phyloP scores from a whole-genome alignment of 1,139 yeast species.

The Sugiyamaella paludigena region DNA sequence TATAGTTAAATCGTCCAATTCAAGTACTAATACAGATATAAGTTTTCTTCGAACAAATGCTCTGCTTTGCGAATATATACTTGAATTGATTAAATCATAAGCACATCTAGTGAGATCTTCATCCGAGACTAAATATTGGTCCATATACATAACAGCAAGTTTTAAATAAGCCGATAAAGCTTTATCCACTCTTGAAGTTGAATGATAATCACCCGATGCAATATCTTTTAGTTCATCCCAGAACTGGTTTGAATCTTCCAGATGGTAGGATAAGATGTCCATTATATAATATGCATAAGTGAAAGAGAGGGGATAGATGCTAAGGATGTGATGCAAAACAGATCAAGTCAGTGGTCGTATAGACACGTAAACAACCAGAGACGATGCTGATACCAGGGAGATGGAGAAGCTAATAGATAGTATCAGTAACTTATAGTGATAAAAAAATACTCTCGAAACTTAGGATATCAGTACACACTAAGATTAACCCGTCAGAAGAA shows the following conservation, averaged over 20 bases:
- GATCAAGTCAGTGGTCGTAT: too few relatives aligned
- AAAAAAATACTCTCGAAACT: too few relatives aligned
- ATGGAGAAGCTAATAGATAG: too few relatives aligned
- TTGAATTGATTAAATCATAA: conserved; percentile 32
- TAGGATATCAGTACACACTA: too few relatives aligned
- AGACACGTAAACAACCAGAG: too few relatives aligned
- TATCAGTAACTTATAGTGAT: too few relatives aligned
- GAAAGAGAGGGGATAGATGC: not conserved
- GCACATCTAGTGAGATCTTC: conserved; percentile 36
- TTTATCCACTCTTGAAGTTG: conserved; percentile 28
- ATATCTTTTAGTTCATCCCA: conserved; percentile 35
- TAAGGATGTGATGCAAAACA: too few relatives aligned
- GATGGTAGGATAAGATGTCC: conserved; percentile 35
- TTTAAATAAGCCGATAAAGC: conserved; percentile 31
- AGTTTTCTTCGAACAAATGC: conserved; percentile 36
- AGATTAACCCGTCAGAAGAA: too few relatives aligned
- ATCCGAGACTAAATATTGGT: conserved; percentile 33
- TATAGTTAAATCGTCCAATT: conserved; percentile 20
- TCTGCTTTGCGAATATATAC: conserved; percentile 31
- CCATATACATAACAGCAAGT: conserved; percentile 33
- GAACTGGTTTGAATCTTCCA: conserved; percentile 35
- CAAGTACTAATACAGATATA: conserved; percentile 30
- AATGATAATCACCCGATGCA: conserved; percentile 30
- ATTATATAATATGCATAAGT: conserved; percentile 15
- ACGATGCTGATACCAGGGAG: too few relatives aligned